Base-by-base conservation (phyloP, 805 yeast species). In the Nakazawaea siamensis region DNA sequence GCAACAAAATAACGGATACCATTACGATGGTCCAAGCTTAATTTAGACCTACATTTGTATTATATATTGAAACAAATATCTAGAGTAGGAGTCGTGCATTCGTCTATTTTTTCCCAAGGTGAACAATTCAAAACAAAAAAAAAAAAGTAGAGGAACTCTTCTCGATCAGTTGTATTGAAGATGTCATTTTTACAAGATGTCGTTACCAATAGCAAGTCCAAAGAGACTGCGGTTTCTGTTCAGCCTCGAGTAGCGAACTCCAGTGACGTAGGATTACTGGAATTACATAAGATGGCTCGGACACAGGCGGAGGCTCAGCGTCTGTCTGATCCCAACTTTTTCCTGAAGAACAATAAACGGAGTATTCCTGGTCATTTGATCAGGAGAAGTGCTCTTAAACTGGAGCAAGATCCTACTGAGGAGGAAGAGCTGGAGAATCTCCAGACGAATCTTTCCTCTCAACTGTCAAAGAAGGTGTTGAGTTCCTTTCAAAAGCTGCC, bases 351-450 rank as follows among this genome's bases (percentile, higher is more conserved):
- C n/a, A 65, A 61, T 39, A 64, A 66, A 40, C 56, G 76, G 38
- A 51, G 57, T 1, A 56, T 65, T n/a, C 76, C 77, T 7, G 61
- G 64, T n/a, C 58, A 57, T 3, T 58, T 68, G 12, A 51, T 70
- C 16, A 69, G 67, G 42, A 55, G 76, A 44, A 49, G 57, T 5
- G 45, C 50, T 59, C 72, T 29, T 77, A 92, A 1, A 73, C 85
- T 39, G 21, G 42, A 48, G 28, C 48, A 47, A 18, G 30, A 31
- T 27, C 31, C 32, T 20, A 18, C 33, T 3, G 40, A 40, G 18
- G 29, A 32, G 1, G 35, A 36, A 3, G 34, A 27, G 10, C 16
- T 39, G 11, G 33, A 31, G 9, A 25, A 27, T n/a, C 33, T 29
- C 11, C 40, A 42, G 2, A 48, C 52, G 10, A 42, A 40, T 13